Evolutionary conservation across 768 basidiomycete genomes (phyloP).

Genomic region (Royoungia palumana): DNA sequence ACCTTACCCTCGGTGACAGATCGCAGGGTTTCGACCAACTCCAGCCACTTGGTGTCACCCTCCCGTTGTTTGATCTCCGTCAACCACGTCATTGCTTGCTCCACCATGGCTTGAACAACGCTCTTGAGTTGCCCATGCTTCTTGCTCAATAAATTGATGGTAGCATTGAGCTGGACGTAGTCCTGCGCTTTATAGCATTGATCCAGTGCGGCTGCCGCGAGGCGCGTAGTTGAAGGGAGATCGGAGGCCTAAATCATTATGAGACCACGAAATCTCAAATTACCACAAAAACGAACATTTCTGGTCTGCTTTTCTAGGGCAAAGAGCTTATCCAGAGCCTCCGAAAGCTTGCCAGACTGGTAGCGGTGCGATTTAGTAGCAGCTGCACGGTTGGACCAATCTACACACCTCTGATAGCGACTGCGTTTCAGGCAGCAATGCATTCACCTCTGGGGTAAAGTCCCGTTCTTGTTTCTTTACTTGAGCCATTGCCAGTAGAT

Average conservation of each 20-base stretch:
- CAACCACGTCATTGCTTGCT: slow-evolving; percentile 78
- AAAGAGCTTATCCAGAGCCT: slow-evolving; percentile 86
- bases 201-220: slow-evolving; percentile 70
- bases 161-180: slow-evolving; percentile 66
- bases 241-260: slow-evolving; percentile 74
- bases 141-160: slow-evolving; percentile 72
- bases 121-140: slow-evolving; percentile 97
- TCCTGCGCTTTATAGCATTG: slow-evolving; percentile 72
- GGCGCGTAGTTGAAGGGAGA: slow-evolving; percentile 82
- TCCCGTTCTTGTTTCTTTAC: slow-evolving; percentile 85
- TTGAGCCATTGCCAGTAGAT: slow-evolving; percentile 64
- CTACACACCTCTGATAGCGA: slow-evolving; percentile 64
- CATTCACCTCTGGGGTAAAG: slow-evolving; percentile 79
- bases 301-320: slow-evolving; percentile 92
- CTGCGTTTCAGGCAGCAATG: slow-evolving; percentile 65
- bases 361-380: slow-evolving; percentile 5
- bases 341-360: slow-evolving; percentile 79
- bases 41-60: slow-evolving; percentile 76
- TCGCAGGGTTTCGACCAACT: slow-evolving; percentile 85
- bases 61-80: slow-evolving; percentile 66
- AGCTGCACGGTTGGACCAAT: neutral
- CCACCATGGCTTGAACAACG: slow-evolving; percentile 88
- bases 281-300: slow-evolving; percentile 60
- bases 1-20: slow-evolving; percentile 97
- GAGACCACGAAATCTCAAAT: neutral